Conservation (phyloP, 2,329 filamentous ascomycete species). For the Ascochyta koolunga region DNA sequence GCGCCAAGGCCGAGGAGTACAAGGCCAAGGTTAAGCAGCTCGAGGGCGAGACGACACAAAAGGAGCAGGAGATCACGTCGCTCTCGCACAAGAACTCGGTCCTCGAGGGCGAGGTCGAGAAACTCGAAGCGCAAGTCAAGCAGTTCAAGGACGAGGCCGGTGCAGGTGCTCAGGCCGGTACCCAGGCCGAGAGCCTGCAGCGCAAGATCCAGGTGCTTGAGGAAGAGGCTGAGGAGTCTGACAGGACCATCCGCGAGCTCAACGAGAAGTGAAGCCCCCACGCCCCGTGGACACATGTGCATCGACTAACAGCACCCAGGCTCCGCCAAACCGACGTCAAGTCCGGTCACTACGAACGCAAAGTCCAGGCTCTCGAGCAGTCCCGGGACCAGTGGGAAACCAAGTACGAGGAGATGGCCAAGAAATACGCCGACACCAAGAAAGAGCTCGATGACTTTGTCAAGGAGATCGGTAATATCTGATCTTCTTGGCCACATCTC, state of each 20-base stretch:
- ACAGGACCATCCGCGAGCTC: slow-evolving; percentile 94
- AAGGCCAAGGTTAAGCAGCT: slow-evolving; percentile 84
- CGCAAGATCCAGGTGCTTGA: slow-evolving; percentile 94
- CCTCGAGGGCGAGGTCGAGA: slow-evolving; percentile 89
- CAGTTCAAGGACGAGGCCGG: slow-evolving; percentile 86
- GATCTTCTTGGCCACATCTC: slow-evolving; percentile 47
- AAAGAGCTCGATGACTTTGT: slow-evolving; percentile 93
- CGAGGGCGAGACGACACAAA: slow-evolving; percentile 92
- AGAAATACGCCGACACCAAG: slow-evolving; percentile 83
- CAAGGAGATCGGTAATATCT: slow-evolving; percentile 91
- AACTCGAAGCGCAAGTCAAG: slow-evolving; percentile 82
- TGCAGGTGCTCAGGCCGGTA: slow-evolving; percentile 80
- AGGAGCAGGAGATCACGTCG: slow-evolving; percentile 98
- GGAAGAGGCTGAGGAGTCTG: slow-evolving; percentile 95
- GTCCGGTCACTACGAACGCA: slow-evolving; percentile 98
- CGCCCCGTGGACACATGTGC: not conserved
- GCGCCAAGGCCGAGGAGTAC: slow-evolving; percentile 83
- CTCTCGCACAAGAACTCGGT: slow-evolving; percentile 93
- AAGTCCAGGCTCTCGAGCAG: slow-evolving; percentile 94
- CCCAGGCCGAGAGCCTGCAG: slow-evolving; percentile 89
- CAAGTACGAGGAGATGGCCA: slow-evolving; percentile 97
- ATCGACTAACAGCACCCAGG: slow-evolving; percentile 56
- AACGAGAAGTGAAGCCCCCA: slow-evolving; percentile 87
- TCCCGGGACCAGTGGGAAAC: slow-evolving; percentile 92
- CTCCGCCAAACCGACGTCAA: slow-evolving; percentile 99